phyloP scores from a whole-genome alignment of 2,329 filamentous ascomycete species.

The Paecilomyces fulvus region DNA sequence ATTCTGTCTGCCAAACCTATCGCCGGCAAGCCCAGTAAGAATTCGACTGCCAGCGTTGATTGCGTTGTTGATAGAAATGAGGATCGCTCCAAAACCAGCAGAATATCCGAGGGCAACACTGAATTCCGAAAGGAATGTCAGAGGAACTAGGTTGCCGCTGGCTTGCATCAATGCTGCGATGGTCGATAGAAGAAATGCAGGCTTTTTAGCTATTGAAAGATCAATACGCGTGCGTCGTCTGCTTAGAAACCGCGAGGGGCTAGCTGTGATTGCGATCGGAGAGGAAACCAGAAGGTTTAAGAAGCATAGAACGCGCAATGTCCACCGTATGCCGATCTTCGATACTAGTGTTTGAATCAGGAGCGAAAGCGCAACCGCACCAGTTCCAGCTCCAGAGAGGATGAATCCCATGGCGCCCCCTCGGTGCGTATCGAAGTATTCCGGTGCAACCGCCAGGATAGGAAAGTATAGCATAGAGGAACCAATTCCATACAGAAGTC shows the following conservation, averaged over 20 bases:
- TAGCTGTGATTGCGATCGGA: not conserved
- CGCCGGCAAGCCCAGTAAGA: constrained; percentile 29
- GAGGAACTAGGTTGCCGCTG: constrained; percentile 30
- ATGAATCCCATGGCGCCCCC: constrained; percentile 33
- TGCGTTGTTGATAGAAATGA: constrained; percentile 33
- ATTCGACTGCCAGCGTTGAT: constrained; percentile 32
- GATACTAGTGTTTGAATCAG: constrained; percentile 20
- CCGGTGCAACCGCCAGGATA: constrained; percentile 28
- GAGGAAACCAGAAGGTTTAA: constrained; percentile 9
- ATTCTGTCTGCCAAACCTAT: constrained; percentile 31
- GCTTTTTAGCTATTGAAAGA: constrained; percentile 7
- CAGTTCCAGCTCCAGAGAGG: constrained; percentile 29
- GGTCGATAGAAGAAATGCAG: constrained; percentile 20
- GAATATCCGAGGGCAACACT: constrained; percentile 31
- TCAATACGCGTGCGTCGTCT: not conserved
- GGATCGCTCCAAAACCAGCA: constrained; percentile 25
- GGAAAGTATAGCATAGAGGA: constrained; percentile 31
- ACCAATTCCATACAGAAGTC: constrained; percentile 28
- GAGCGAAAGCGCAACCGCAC: constrained; percentile 30
- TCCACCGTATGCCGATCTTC: constrained; percentile 29
- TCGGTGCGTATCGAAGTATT: constrained; percentile 27
- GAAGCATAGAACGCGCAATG: constrained; percentile 16
- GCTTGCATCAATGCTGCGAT: constrained; percentile 28
- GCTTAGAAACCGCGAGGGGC: not conserved
- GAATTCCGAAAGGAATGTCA: constrained; percentile 33